Evolutionary conservation across 1,284 basidiomycete species (phyloP).

Genomic region (Agaricales sp.): DNA sequence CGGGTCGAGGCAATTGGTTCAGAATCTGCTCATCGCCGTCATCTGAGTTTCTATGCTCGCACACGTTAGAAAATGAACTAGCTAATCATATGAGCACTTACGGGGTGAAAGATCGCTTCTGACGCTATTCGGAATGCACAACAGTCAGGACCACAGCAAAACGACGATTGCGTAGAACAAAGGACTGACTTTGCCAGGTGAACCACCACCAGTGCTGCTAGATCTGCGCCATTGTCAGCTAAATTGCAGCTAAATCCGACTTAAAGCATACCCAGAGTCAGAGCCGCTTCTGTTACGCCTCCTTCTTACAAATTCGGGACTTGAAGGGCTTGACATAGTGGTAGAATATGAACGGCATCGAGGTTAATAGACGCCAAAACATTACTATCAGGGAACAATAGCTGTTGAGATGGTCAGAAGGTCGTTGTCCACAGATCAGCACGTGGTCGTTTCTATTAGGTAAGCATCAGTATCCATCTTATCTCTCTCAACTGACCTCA

Average conservation of each 20-base stretch:
- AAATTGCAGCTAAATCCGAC: neutral
- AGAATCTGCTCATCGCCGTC: neutral
- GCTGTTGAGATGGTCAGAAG: neutral
- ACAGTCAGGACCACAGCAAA: neutral
- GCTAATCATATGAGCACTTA: neutral
- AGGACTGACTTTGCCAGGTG: neutral
- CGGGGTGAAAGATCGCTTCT: conserved; percentile 1
- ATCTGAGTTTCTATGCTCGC: neutral
- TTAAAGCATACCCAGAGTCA: neutral
- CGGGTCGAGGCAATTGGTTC: too few relatives aligned
- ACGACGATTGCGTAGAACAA: neutral
- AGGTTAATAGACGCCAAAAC: neutral
- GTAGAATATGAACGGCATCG: neutral
- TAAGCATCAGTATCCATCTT: too few relatives aligned
- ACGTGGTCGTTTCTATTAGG: too few relatives aligned
- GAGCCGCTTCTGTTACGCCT: neutral
- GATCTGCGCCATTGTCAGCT: neutral
- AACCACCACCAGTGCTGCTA: neutral
- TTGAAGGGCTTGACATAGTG: neutral
- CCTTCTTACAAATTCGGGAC: neutral
- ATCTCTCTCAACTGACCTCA: neutral
- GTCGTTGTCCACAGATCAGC: neutral
- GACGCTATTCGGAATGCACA: neutral
- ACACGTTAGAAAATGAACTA: neutral
- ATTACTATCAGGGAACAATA: neutral